phyloP scores from a whole-genome alignment of 2,329 filamentous ascomycete genomes.

The Penicillium sp. region DNA sequence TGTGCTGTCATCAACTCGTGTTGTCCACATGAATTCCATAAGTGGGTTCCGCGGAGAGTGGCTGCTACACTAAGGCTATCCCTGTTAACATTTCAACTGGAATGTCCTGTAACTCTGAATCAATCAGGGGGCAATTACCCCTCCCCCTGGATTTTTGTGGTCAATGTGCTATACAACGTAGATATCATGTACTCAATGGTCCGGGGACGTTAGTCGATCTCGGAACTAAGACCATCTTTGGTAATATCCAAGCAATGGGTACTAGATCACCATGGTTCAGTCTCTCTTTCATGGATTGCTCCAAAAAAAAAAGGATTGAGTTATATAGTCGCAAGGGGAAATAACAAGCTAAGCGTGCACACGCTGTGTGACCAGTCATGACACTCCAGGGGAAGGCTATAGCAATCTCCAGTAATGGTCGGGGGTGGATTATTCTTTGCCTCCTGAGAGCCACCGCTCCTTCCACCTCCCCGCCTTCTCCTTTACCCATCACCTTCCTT shows the following conservation, averaged over 20 bases:
- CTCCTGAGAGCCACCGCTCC: constrained; percentile 33
- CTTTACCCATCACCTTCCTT: constrained; percentile 10
- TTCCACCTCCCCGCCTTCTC: constrained; percentile 22
- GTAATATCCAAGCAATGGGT: neutral
- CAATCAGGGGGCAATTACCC: neutral
- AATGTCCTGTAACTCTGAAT: constrained; percentile 4
- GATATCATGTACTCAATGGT: neutral
- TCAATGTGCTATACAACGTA: neutral
- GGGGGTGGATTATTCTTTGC: constrained; percentile 10
- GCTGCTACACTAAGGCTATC: neutral
- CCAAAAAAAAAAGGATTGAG: neutral
- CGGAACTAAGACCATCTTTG: constrained; percentile 3
- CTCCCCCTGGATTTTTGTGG: constrained; percentile 9
- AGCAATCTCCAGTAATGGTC: neutral
- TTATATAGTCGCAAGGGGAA: neutral
- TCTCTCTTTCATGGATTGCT: neutral
- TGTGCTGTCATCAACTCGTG: neutral
- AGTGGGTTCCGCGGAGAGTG: constrained; percentile 1
- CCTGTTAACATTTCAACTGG: constrained; percentile 8
- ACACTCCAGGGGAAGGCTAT: neutral
- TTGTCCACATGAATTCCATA: neutral
- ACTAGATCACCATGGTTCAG: neutral
- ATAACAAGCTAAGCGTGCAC: neutral
- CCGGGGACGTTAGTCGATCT: neutral
- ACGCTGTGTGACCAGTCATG: neutral